phyloP scores from a whole-genome alignment of 352 stramenopile genomes.

The Globisporangium canariense region DNA sequence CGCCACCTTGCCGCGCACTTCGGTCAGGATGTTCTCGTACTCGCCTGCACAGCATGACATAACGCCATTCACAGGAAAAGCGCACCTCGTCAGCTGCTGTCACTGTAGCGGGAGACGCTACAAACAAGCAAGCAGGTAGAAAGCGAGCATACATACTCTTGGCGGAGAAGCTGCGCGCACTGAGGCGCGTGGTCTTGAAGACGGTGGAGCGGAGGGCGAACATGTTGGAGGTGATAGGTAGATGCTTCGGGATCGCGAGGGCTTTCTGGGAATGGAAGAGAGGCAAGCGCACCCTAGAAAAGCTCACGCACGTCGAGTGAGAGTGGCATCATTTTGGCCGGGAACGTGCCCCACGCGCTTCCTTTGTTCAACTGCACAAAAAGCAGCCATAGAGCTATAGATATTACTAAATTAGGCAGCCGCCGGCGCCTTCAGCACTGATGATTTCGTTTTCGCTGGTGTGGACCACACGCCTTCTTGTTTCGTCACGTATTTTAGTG shows the following conservation, averaged over 20 bases:
- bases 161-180: slow-evolving; percentile 42
- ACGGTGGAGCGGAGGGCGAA: slow-evolving; percentile 41
- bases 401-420: too few species aligned
- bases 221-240: slow-evolving; percentile 25
- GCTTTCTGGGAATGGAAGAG: slow-evolving; percentile 20
- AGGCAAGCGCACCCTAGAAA: too few species aligned
- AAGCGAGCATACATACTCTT: slow-evolving; percentile 30
- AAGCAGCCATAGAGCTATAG: too few species aligned
- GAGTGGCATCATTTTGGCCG: neutral
- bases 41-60: slow-evolving; percentile 32
- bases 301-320: neutral
- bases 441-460: neutral
- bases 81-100: neutral
- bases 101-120: neutral
- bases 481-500: too few species aligned
- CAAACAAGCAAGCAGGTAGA: too few species aligned
- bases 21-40: slow-evolving; percentile 87
- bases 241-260: neutral
- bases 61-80: neutral
- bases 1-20: slow-evolving; percentile 88
- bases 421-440: neutral
- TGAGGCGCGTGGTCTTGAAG: slow-evolving; percentile 17
- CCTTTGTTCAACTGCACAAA: too few species aligned
- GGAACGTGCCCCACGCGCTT: slow-evolving; percentile 4
- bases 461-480: too few species aligned